A percentile compares a stretch with the other conserved stretches of the same genome.
Evolutionary conservation across 2,329 filamentous ascomycete genomes (phyloP).

Genomic region (Colletotrichum somersetense): DNA sequence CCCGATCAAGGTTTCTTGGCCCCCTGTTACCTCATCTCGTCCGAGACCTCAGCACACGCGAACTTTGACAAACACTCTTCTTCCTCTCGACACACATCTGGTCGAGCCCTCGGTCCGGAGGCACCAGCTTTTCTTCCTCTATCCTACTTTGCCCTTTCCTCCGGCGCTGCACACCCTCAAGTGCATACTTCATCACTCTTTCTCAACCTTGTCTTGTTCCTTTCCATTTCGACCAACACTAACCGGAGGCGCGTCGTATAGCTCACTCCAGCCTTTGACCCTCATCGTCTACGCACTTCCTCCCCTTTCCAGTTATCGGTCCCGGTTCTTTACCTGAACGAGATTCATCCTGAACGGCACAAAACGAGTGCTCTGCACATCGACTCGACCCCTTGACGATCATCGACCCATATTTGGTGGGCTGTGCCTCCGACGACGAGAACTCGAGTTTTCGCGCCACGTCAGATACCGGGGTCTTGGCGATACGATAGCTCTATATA

Average conservation of each 20-base stretch:
- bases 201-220: constrained; percentile 2
- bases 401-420: constrained; percentile 9
- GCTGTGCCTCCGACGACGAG: constrained; percentile 26
- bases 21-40: constrained; percentile 42
- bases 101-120: constrained; percentile 32
- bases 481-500: constrained; percentile 26
- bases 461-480: constrained; percentile 7
- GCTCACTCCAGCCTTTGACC: constrained; percentile 15
- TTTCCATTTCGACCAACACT: constrained; percentile 27
- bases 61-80: constrained; percentile 39
- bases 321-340: constrained; percentile 17
- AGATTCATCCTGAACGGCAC: constrained; percentile 5
- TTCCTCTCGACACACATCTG: constrained; percentile 26
- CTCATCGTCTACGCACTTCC: constrained; percentile 5
- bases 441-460: constrained; percentile 9
- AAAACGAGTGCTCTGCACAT: constrained; percentile 12
- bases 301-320: constrained; percentile 23
- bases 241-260: constrained; percentile 33
- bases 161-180: constrained; percentile 11
- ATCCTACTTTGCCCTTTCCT: constrained; percentile 2
- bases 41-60: constrained; percentile 39
- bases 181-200: constrained; percentile 12
- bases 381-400: background rate
- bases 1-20: constrained; percentile 42
- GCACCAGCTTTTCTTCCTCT: constrained; percentile 32